These are phyloP conservation scores for Volvox africanus DNA, from an alignment of 139 green algal genomes.

Conservation along the genomic window DNA sequence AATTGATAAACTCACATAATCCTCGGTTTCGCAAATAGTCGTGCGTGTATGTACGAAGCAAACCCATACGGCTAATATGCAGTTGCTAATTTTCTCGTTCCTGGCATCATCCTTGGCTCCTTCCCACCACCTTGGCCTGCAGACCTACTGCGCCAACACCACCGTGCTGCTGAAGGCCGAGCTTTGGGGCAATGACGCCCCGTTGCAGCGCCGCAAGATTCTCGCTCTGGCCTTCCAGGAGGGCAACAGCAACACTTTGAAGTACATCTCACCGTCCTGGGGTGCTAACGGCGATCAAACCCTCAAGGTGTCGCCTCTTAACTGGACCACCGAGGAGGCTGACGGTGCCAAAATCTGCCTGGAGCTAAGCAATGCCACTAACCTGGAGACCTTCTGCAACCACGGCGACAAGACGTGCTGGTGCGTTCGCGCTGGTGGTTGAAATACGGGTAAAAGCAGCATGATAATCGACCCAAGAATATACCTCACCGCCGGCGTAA, in stretches of 20 bases:
- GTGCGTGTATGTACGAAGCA: neutral
- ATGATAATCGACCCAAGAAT: neutral
- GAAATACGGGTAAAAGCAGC: neutral
- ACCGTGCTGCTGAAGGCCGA: neutral
- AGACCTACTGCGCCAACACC: neutral
- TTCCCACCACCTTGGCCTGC: neutral
- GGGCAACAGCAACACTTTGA: neutral
- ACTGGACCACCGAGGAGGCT: neutral
- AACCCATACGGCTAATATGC: neutral
- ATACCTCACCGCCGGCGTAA: neutral
- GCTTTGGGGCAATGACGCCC: conserved; percentile 7
- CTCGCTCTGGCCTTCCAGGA: neutral
- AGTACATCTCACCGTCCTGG: neutral
- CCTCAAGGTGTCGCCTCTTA: conserved; percentile 26
- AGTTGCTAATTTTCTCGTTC: neutral
- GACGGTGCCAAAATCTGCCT: conserved; percentile 17
- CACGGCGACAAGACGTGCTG: neutral
- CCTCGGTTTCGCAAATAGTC: neutral
- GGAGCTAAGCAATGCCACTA: neutral
- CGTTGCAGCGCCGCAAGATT: conserved; percentile 16
- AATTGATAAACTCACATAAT: neutral
- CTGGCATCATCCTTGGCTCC: neutral
- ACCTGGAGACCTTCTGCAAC: neutral
- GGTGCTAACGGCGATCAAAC: neutral
- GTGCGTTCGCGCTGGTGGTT: neutral